Evolutionary conservation across 2,329 filamentous ascomycete genomes (phyloP), one percentile per base, ranked within the genome.

Genomic region (Claviceps purpurea): DNA sequence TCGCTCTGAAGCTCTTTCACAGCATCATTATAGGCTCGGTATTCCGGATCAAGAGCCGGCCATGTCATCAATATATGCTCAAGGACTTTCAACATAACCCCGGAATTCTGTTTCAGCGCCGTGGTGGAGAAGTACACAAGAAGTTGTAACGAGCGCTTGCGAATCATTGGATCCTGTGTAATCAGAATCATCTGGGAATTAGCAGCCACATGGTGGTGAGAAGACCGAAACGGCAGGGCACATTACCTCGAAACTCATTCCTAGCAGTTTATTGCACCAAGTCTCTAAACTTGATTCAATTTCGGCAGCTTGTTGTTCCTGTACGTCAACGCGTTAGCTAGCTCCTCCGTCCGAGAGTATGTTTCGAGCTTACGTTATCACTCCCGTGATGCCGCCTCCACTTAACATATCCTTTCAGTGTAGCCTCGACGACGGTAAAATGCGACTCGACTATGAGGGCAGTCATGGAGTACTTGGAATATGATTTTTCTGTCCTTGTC

Each of bases 11-110:
- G 75, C 53, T 94, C 88, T 62, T 90, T 93, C 39, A 96, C 86
- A 1, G 90, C 84, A 57, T 97, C 93, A 14, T 87, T 89, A 65
- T 90, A 95, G 3, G 81, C 73, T 42, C 78, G 76, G 60, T 85
- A 79, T 45, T 85, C 79, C 2, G 85, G 82, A 52, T 87, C 78
- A 44, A 87, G 80, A 3, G 78, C 73, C n/a, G 88, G 81, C 69
- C 85, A 85, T 38, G 87, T 89, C 62, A 91, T 82, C 40, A 98
- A 76, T 56, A 96, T 89, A 65, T 96, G 87, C 64, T 96, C 89
- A 3, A 97, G 76, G 22, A 95, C 87, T 63, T 87, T 89, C 20
- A 96, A 75, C 67, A 95, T 93, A 65, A 96, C 91, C 39, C 75
- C 77, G 5, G 85, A 78, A 52, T 88, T 86, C 58, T 83, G 84